Conservation (phyloP, 2,329 filamentous ascomycete genomes). For the Aspergillus brunneoviolaceus region DNA sequence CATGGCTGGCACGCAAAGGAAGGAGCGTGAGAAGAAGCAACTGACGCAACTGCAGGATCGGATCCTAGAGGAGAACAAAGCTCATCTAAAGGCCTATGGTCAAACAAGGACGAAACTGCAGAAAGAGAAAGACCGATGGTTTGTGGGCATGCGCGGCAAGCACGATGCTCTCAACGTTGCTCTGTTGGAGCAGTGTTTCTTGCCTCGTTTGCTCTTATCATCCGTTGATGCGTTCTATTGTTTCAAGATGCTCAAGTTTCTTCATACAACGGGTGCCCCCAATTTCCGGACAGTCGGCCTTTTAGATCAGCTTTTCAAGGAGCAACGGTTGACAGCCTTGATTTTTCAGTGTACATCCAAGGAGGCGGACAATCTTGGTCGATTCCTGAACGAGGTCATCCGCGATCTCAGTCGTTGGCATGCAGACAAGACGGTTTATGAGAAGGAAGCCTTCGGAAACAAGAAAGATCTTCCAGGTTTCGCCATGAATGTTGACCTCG, state of each 20-base stretch:
- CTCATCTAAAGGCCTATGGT: constrained; percentile 65
- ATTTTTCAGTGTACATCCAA: constrained; percentile 88
- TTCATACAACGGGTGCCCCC: constrained; percentile 80
- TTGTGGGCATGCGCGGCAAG: constrained; percentile 64
- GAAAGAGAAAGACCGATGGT: constrained; percentile 77
- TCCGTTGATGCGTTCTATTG: constrained; percentile 85
- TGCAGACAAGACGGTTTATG: constrained; percentile 70
- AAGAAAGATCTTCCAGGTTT: constrained; percentile 73
- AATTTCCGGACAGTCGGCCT: constrained; percentile 85
- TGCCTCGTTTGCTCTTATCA: constrained; percentile 84
- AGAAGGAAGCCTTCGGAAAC: constrained; percentile 73
- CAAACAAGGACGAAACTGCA: constrained; percentile 68
- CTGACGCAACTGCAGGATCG: constrained; percentile 67
- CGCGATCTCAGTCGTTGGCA: constrained; percentile 84
- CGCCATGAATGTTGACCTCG: constrained; percentile 67
- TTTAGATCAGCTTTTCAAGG: constrained; percentile 78
- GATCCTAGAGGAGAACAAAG: constrained; percentile 70
- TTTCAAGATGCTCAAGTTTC: constrained; percentile 79
- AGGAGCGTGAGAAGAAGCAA: constrained; percentile 68
- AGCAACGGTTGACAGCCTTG: constrained; percentile 74
- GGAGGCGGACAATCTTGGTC: constrained; percentile 89
- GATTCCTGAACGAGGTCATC: constrained; percentile 80
- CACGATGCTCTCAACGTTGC: constrained; percentile 68
- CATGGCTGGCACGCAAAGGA: constrained; percentile 63
- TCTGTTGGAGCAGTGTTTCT: constrained; percentile 83